These are phyloP conservation scores for Sutorius eximius DNA, from an alignment of 1,284 basidiomycete species.

Conservation along the genomic window DNA sequence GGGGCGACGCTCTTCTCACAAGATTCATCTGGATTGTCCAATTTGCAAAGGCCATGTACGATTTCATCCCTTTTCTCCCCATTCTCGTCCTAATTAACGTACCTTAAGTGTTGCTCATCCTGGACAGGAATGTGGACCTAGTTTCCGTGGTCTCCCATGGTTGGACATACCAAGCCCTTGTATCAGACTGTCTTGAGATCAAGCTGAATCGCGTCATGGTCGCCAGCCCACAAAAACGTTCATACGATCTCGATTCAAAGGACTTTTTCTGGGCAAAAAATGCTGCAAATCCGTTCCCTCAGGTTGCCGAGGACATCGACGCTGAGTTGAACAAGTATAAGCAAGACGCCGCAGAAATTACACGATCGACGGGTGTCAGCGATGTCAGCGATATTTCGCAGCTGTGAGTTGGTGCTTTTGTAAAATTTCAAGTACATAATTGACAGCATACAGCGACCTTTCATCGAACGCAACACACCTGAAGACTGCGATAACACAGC, in stretches of 20 bases:
- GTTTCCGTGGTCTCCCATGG: conserved; percentile 95
- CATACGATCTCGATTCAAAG: conserved; percentile 96
- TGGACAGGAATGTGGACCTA: conserved; percentile 95
- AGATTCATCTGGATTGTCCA: conserved; percentile 69
- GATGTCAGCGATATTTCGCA: conserved; percentile 95
- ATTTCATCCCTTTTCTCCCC: not conserved
- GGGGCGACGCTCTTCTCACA: conserved; percentile 62
- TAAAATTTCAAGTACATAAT: not conserved
- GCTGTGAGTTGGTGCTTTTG: conserved; percentile 56
- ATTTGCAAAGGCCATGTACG: conserved; percentile 82
- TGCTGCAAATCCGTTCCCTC: conserved; percentile 94
- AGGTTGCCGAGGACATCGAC: conserved; percentile 98
- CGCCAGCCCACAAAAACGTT: conserved; percentile 71
- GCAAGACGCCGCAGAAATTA: conserved; percentile 95
- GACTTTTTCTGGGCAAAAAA: conserved; percentile 99
- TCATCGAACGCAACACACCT: conserved; percentile 93
- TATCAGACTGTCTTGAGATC: conserved; percentile 97
- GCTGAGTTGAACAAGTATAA: conserved; percentile 93
- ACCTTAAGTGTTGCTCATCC: conserved; percentile 78
- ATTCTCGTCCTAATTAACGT: conserved; percentile 11
- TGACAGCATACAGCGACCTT: conserved; percentile 60
- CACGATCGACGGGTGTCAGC: conserved; percentile 92
- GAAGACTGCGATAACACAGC: conserved; percentile 96
- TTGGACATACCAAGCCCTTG: conserved; percentile 99
- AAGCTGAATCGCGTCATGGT: conserved; percentile 95